Percentiles rank a stretch among this genome's conserved stretches.
These are phyloP conservation scores for Cercospora brassicicola DNA, from an alignment of 2,329 filamentous ascomycete genomes.

Conservation along the genomic window DNA sequence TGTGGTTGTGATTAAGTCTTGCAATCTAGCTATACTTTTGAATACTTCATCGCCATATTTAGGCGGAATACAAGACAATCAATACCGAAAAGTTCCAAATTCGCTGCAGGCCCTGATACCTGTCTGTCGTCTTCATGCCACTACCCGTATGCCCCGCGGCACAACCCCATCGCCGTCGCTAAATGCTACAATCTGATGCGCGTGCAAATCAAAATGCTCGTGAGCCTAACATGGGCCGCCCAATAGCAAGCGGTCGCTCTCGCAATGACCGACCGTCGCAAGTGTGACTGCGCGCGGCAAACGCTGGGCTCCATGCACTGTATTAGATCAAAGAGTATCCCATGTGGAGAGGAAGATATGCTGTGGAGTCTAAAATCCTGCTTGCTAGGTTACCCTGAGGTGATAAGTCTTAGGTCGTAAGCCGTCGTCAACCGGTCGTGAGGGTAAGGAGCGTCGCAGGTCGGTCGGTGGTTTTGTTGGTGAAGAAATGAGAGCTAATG, in stretches of 20 bases:
- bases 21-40: slow-evolving; percentile 16
- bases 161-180: neutral
- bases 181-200: slow-evolving; percentile 10
- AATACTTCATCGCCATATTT: slow-evolving; percentile 2
- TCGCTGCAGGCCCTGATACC: neutral
- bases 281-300: neutral
- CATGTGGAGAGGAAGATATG: slow-evolving; percentile 29
- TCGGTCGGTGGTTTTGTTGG: slow-evolving; percentile 19
- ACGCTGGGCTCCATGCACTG: neutral
- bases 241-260: neutral
- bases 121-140: neutral
- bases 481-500: slow-evolving; percentile 23
- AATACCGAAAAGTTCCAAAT: slow-evolving; percentile 10
- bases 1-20: slow-evolving; percentile 18
- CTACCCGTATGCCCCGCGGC: neutral
- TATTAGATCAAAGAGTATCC: slow-evolving; percentile 30
- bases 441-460: slow-evolving; percentile 25
- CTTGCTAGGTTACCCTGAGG: slow-evolving; percentile 39
- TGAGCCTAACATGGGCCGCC: neutral
- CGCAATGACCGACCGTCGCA: neutral
- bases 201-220: neutral
- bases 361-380: slow-evolving; percentile 25
- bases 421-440: slow-evolving; percentile 32
- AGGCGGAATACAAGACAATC: slow-evolving; percentile 10
- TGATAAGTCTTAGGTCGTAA: slow-evolving; percentile 41